Base-by-base conservation (phyloP, 345 rosid genomes). In the Aegle marmelos region DNA sequence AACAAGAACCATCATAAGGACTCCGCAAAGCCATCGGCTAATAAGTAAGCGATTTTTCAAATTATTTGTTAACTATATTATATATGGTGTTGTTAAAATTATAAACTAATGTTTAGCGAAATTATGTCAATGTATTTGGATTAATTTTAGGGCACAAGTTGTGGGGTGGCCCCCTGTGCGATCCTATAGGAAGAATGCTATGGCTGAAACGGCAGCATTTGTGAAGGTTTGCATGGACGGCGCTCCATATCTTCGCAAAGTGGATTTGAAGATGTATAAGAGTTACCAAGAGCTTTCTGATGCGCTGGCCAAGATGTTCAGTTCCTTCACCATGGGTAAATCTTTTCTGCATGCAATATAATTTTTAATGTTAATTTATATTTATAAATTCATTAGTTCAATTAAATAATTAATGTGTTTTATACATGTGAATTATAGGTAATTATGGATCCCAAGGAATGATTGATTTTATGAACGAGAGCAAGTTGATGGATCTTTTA, bases 81-180 rank as follows among this genome's bases (percentile, higher is more conserved):
- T 45, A 13, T 13, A 13, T 45, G 50, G 50, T 45, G 3, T 45
- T 45, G 17, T 45, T 13, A 0, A 11, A 11, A 45, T 45, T 45
- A 45, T 45, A 45, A 41, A 45, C 16, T 13, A 77, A 68, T 28
- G 67, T 5, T 6, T 37, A 45, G 68, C 33, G 13, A 70, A 37
- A 16, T 39, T 36, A 30, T 7, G 69, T 71, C 28, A 41, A 27
- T 2, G 67, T 61, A 21, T 61, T 41, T 56, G 68, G 36, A 33
- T 73, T 68, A 65, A 1, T 65, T 33, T 58, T 24, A 95, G 98
- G 87, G 88, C 92, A 22, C 98, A 95, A 81, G 95, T 95, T 22
- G 94, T 95, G 75, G 98, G 98, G 54, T 95, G 98, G 98, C 98
- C 98, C 70, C 98, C 98, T 13, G 98, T 95, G 81, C 81, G 98